phyloP scores from a whole-genome alignment of 73 alveolate genomes.

The Uronychia setigera region DNA sequence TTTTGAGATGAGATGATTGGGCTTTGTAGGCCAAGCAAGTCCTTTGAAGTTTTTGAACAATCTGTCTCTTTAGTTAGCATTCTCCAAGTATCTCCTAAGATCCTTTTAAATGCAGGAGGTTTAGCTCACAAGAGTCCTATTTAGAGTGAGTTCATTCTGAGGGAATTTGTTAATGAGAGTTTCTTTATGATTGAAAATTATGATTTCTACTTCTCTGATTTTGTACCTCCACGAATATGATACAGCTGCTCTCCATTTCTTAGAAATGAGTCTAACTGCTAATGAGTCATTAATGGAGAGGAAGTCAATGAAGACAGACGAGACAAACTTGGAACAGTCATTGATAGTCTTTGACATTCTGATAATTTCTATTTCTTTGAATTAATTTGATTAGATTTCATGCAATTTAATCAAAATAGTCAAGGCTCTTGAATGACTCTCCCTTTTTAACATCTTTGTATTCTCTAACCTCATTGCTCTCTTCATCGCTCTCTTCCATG shows the following conservation, averaged over 20 bases:
- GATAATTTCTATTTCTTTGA: neutral
- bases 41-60: neutral
- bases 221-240: neutral
- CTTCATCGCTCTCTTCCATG: no score
- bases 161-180: neutral
- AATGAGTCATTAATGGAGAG: neutral
- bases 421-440: no score
- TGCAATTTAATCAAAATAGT: no score
- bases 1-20: neutral
- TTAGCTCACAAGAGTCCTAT: neutral
- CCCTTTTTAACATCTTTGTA: no score
- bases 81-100: neutral
- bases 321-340: neutral
- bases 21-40: neutral
- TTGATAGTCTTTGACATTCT: neutral
- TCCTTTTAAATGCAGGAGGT: neutral
- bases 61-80: neutral
- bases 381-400: neutral
- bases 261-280: neutral
- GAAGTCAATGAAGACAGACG: neutral
- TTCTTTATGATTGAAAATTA: neutral
- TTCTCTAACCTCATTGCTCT: no score
- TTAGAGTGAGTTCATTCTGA: neutral
- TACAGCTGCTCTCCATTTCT: neutral
- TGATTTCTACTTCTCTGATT: neutral